Base-by-base conservation (phyloP, 805 yeast species). In the Tetrapisispora phaffii region DNA sequence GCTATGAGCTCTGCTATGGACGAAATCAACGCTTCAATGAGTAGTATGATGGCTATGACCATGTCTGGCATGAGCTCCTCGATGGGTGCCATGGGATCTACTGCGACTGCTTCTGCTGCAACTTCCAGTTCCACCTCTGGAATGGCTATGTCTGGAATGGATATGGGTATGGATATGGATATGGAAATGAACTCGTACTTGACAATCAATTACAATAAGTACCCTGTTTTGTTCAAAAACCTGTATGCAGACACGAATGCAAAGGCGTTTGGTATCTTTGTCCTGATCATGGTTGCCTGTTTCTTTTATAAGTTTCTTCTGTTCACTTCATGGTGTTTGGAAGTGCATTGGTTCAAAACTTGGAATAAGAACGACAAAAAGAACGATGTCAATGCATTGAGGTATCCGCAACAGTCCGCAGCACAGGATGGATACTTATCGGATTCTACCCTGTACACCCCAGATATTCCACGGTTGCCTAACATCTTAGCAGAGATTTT, bases 201-300 rank as follows among this genome's bases (percentile, higher is more conserved):
- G 54, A 76, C 82, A 1, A 63, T 76, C 0, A 55, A 62, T 2
- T 83, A 68, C 61, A 50, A 60, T 2, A 62, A 70, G 34, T 77
- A 77, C 50, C 87, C 90, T 0, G 86, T 84, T 0, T 55, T 84
- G 5, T 84, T 84, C 65, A 63, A 70, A 47, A 63, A 66, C 0
- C 62, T 84, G 39, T 55, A 57, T 12, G 90, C 90, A 2, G 52
- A 66, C 2, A 67, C 64, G 35, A 74, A 74, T 22, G 87, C 72
- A 9, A 72, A 74, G 43, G 88, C 85, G 0, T 84, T 84, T 60
- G 94, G 90, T 21, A 82, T 84, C 15, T 84, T 83, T 56, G 65
- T 78, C 31, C 65, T 80, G 13, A 58, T 84, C 20, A 76, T 84
- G 57, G 74, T 74, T 23, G 65, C 76, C 2, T 79, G 80, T 0